Base-by-base conservation (phyloP, 2,329 filamentous ascomycete genomes). In the Fusarium circinatum region DNA sequence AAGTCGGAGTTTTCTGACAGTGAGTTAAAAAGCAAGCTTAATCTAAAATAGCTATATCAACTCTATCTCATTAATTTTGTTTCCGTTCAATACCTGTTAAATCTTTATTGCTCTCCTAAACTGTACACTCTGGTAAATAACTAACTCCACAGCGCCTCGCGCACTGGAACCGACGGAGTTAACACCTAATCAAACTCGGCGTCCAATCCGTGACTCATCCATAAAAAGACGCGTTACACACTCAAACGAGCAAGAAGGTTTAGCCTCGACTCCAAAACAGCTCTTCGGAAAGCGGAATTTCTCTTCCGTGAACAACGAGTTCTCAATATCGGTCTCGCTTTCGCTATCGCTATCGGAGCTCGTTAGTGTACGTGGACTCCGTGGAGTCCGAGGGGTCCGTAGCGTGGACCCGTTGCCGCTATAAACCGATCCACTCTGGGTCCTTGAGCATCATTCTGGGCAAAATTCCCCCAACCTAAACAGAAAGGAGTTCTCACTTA, bases 171-270 rank as follows among this genome's bases (percentile, higher is more conserved):
- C 8, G 7, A 24, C 10, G 14, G 22, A 42, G 39, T 15, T 13
- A 15, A 9, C 13, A n/a, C 22, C 8, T 28, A 12, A 20, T 20
- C 8, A 20, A 22, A 48, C 3, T 48, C 26, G 20, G 20, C 6
- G 6, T 17, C 9, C 6, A 4, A 28, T 48, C 20, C 4, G 45
- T 22, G 26, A 17, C 4, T 47, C 4, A 11, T 22, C 1, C 11
- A 11, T 3, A 8, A 22, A 11, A 5, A 8, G 3, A 1, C 13
- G 5, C 18, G 3, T 15, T 15, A 1, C 5, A 10, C 9, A 47
- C 2, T 26, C 1, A 13, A 20, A 24, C 13, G 5, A 32, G 30
- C 30, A 32, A 32, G 42, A 8, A 28, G 18, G 6, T 20, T 10
- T 17, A 20, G 18, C 18, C 45, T 15, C 6, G 6, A 28, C 13